Evolutionary conservation across 2,329 filamentous ascomycete species (phyloP), one percentile per base, ranked within the genome.

Genomic region (Fusarium robinianum): DNA sequence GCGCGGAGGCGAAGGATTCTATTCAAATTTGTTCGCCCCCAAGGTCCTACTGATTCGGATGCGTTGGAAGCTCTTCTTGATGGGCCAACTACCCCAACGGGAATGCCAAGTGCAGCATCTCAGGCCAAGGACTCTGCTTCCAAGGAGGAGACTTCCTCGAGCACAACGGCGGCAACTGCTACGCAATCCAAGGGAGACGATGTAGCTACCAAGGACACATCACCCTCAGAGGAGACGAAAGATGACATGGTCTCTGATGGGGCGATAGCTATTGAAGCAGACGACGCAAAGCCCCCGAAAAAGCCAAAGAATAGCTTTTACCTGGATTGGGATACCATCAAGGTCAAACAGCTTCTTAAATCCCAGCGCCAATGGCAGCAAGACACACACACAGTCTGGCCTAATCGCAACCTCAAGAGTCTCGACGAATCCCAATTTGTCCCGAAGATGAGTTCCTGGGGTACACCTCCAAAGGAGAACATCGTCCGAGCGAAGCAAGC

Each of bases 1-100:
- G 70, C 68, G 41, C 68, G 77, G 22, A 72, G 80, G 29, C 73
- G 77, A 10, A 60, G 73, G 36, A 67, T 85, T 3, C 51, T 78
- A 25, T 51, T 64, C 0, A 52, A 69, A 1, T 64, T 80, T 48
- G 50, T 72, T 41, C 54, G 51, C 3, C 53, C 58, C 0, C 61
- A 69, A 5, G 61, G 71, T 3, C 72, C 76, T 0, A 52, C 54
- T 19, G 66, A 75, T 56, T 68, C 74, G 2, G 55, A 65, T 3
- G 67, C 69, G 9, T 60, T 82, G 2, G 69, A 74, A 15, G 48
- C 60, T 5, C 46, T 65, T 16, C 50, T 66, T 4, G 37, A 58
- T 8, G 32, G 43, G 33, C 22, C 24, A 21, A 36, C 32, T 5
- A 25, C n/a, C n/a, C n/a, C n/a, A n/a, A n/a, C n/a, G n/a, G n/a